Evolutionary conservation across 1,284 basidiomycete species (phyloP), one percentile per base, ranked within the genome.

Genomic region (Marasmius sp.): DNA sequence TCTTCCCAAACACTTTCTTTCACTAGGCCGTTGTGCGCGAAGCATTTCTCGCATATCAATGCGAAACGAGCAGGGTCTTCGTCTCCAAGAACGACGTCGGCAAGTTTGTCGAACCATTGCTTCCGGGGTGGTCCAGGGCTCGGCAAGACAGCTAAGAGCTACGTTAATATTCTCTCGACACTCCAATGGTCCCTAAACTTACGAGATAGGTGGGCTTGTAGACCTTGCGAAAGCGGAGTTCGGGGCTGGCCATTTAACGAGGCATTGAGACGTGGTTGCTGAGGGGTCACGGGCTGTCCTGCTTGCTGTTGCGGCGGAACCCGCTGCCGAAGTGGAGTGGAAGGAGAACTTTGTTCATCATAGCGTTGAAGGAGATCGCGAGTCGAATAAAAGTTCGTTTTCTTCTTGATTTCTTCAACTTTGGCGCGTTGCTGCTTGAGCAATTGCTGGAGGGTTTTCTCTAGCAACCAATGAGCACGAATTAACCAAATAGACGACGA

Each of bases 361-460:
- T 98, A 98, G 62, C 89, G 87, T 72, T 98, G 95, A 14, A 99
- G 81, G 53, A 99, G 83, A 69, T 90, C 92, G 57, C 93, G 88
- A 16, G 95, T 97, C 33, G 88, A 87, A 73, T 99, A 95, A 75
- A 93, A 99, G 69, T 97, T 96, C 0, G 95, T 98, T 69, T 94
- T 95, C 77, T 94, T 93, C 81, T 99, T 99, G 69, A 99, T 93
- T 71, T 98, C 96, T 67, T 97, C 96, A 36, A 99, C 85, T 72
- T 94, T 96, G 45, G 85, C 85, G 41, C 92, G 87, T 68, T 96
- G 94, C 70, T 91, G 82, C 70, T 89, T 89, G 67, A 93, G 84
- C 11, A 98, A 80, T 0, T 79, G 74, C 63, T 89, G 88, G 16
- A 99, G 80, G 11, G 89, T 87, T 70, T 87, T 91, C 74, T 98